phyloP scores from a whole-genome alignment of 2,329 filamentous ascomycete genomes.

The Boeremia lycopersici region DNA sequence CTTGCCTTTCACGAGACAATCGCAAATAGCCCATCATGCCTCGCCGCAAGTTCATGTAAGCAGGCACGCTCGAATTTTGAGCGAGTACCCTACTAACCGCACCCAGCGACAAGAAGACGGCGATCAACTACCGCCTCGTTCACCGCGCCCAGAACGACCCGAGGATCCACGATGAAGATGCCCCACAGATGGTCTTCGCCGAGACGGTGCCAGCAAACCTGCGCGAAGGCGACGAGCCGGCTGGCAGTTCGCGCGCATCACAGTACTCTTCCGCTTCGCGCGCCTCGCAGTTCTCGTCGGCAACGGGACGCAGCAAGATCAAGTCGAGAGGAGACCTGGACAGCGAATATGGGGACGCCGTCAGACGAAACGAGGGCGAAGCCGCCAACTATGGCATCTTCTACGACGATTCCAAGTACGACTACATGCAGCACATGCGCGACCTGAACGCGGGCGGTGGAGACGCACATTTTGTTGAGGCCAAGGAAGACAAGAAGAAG shows the following conservation, averaged over 20 bases:
- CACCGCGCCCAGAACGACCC: constrained; percentile 98
- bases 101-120: constrained; percentile 82
- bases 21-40: constrained; percentile 65
- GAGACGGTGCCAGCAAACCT: constrained; percentile 58
- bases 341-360: constrained; percentile 68
- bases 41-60: constrained; percentile 74
- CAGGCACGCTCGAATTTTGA: constrained; percentile 11
- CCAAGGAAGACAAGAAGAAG: constrained; percentile 71
- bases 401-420: constrained; percentile 93
- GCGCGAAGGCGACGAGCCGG: constrained; percentile 40
- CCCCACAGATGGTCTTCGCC: constrained; percentile 89
- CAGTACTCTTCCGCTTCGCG: constrained; percentile 48
- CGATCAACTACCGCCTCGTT: constrained; percentile 91
- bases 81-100: constrained; percentile 38
- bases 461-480: constrained; percentile 83
- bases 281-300: constrained; percentile 26
- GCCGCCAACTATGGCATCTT: constrained; percentile 93
- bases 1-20: background rate
- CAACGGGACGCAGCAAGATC: constrained; percentile 53
- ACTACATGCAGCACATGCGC: constrained; percentile 99
- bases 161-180: constrained; percentile 88
- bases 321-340: constrained; percentile 81
- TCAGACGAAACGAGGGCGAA: constrained; percentile 92
- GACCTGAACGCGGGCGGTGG: constrained; percentile 72
- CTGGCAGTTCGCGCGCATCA: constrained; percentile 54